Evolutionary conservation across 164 flowering plant species (phyloP).

Genomic region (Nymphaea thermarum): DNA sequence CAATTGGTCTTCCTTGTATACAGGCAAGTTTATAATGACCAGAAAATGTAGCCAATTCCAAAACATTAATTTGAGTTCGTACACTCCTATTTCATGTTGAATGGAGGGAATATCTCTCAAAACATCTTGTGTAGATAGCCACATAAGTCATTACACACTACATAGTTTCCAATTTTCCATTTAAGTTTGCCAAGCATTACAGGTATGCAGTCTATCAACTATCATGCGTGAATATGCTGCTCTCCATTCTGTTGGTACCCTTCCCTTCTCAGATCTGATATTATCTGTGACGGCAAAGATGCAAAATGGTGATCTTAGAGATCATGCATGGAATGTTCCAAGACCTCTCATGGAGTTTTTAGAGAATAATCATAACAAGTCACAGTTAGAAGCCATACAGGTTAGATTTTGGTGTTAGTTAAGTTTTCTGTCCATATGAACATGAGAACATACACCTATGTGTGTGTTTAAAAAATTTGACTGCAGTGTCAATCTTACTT

Average conservation of each 20-base stretch:
- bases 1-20: too few relatives aligned
- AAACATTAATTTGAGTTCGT: too few relatives aligned
- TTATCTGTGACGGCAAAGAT: constrained; percentile 38
- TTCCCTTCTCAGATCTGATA: constrained; percentile 76
- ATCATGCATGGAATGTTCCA: constrained; percentile 65
- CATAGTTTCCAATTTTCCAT: neutral
- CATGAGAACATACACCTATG: neutral
- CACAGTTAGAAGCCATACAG: constrained; percentile 67
- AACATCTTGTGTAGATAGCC: too few relatives aligned
- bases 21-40: too few relatives aligned
- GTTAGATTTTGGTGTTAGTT: constrained; percentile 27
- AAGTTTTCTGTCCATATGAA: neutral
- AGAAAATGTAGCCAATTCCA: too few relatives aligned
- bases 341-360: constrained; percentile 47
- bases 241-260: constrained; percentile 46
- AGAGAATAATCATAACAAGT: constrained; percentile 50
- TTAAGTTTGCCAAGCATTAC: constrained; percentile 10
- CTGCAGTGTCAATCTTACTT: neutral
- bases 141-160: too few relatives aligned
- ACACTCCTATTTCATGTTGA: too few relatives aligned
- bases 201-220: constrained; percentile 92
- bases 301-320: constrained; percentile 18
- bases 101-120: too few relatives aligned
- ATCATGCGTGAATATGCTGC: constrained; percentile 81
- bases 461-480: neutral